phyloP scores from a whole-genome alignment of 2,329 filamentous ascomycete genomes.

The Cadophora gregata region DNA sequence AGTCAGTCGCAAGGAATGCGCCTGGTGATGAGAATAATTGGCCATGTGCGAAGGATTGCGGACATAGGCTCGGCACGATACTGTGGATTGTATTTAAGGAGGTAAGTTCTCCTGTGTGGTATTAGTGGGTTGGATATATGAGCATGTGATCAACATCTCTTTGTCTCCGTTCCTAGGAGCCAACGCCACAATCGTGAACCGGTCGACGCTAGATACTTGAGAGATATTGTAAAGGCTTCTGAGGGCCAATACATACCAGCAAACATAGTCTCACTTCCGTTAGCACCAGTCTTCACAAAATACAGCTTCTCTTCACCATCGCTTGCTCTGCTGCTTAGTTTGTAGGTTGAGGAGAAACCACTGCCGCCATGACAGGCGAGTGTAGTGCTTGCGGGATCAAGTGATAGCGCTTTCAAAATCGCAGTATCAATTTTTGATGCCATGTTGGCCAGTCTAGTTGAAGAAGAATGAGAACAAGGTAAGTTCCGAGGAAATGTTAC shows the following conservation, averaged over 20 bases:
- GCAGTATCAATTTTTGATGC: constrained; percentile 63
- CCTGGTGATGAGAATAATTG: constrained; percentile 48
- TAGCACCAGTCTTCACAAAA: constrained; percentile 77
- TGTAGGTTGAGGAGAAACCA: constrained; percentile 72
- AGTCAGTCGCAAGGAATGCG: constrained; percentile 75
- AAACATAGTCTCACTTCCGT: constrained; percentile 71
- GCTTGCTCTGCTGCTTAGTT: constrained; percentile 52
- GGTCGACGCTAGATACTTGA: neutral
- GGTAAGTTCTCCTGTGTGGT: constrained; percentile 72
- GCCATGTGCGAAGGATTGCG: constrained; percentile 76
- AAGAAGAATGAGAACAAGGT: neutral
- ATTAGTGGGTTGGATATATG: neutral
- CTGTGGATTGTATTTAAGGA: constrained; percentile 83
- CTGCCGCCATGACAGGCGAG: constrained; percentile 69
- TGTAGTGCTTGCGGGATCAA: constrained; percentile 60
- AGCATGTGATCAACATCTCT: neutral
- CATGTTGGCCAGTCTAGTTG: constrained; percentile 43
- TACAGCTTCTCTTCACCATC: constrained; percentile 49
- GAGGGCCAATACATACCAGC: constrained; percentile 52
- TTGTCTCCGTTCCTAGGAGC: neutral
- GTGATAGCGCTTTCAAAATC: constrained; percentile 63
- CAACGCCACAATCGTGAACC: neutral
- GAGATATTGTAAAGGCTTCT: neutral
- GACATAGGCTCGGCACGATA: constrained; percentile 76
- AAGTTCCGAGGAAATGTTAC: neutral